Percentiles rank a stretch among this genome's conserved stretches.
These are phyloP conservation scores for Knufia petricola DNA, from an alignment of 2,329 filamentous ascomycete genomes.

Conservation along the genomic window DNA sequence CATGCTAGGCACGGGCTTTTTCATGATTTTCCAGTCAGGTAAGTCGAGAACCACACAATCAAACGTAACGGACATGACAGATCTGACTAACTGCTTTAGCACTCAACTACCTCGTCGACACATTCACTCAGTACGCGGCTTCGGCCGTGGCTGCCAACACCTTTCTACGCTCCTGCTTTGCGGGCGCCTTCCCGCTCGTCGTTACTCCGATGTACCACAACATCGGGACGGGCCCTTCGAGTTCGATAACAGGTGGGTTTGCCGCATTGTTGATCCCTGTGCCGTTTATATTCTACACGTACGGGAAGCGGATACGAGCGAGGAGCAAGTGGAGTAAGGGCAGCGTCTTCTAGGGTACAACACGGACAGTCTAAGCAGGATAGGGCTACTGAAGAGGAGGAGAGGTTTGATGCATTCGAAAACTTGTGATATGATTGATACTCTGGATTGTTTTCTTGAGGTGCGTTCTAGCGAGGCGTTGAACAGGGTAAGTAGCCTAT, in stretches of 20 bases:
- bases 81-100: too few species aligned
- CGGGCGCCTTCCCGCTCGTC: constrained; percentile 40
- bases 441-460: too few species aligned
- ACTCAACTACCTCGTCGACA: constrained; percentile 37
- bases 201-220: constrained; percentile 37
- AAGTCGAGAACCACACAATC: too few species aligned
- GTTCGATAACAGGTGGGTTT: constrained; percentile 38
- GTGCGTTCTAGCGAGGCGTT: not conserved
- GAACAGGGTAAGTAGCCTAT: too few species aligned
- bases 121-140: constrained; percentile 36
- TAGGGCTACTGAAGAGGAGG: too few species aligned
- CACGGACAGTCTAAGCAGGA: too few species aligned
- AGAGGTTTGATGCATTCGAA: too few species aligned
- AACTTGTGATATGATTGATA: too few species aligned
- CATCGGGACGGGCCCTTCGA: constrained; percentile 41
- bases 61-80: too few species aligned
- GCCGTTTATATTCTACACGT: constrained; percentile 37
- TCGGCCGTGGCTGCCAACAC: constrained; percentile 38
- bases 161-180: constrained; percentile 38
- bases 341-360: too few species aligned
- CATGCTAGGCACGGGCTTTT: constrained; percentile 34
- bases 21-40: constrained; percentile 35
- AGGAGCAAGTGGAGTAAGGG: constrained; percentile 30
- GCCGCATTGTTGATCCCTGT: constrained; percentile 37
- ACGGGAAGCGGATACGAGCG: constrained; percentile 31